phyloP scores from a whole-genome alignment of 257 asterid genomes.

The Anisodus acutangulus region DNA sequence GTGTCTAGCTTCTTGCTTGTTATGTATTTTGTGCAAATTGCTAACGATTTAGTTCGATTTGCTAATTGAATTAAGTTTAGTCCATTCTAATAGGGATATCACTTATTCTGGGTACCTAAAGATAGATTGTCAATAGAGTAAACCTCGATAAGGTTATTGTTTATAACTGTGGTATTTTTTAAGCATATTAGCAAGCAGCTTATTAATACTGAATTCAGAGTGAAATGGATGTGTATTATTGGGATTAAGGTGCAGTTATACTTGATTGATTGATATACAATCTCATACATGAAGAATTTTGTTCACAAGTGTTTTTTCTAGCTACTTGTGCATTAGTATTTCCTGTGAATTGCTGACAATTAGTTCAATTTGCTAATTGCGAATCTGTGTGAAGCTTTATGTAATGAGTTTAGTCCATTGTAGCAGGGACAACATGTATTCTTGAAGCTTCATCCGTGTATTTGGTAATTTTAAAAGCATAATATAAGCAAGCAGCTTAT shows the following conservation, averaged over 20 bases:
- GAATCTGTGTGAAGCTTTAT: background rate
- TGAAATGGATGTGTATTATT: background rate
- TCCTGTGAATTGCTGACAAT: background rate
- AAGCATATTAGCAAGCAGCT: background rate
- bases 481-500: background rate
- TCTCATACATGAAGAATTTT: background rate
- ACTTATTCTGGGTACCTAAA: background rate
- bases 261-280: background rate
- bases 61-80: slow-evolving; percentile 13
- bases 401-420: background rate
- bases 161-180: background rate
- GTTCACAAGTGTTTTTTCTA: background rate
- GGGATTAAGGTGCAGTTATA: background rate
- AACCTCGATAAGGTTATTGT: background rate
- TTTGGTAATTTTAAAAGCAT: background rate
- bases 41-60: background rate
- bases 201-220: background rate
- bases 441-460: background rate
- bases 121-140: background rate
- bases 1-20: background rate
- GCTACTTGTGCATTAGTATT: background rate
- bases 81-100: background rate
- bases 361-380: background rate
- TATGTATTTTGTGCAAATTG: background rate
- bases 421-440: background rate